Evolutionary conservation across 2,329 filamentous ascomycete genomes (phyloP), one percentile per base, ranked within the genome.

Genomic region (Zymoseptoria ardabiliae): DNA sequence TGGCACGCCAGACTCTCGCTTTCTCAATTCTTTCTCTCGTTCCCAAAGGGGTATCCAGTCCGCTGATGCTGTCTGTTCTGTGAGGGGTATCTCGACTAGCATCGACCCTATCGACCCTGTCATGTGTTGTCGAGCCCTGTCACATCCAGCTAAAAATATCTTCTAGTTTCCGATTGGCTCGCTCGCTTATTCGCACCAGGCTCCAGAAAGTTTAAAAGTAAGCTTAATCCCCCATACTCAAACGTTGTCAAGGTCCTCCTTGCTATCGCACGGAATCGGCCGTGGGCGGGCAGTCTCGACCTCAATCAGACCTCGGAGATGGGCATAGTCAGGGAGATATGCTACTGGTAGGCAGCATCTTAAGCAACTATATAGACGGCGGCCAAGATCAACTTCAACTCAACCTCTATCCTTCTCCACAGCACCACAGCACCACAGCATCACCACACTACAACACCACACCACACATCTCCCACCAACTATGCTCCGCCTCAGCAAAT

Each of bases 391-490:
- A n/a, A n/a, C n/a, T n/a, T 45, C 35, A 17, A 45, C 3, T 13
- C 35, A 2, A 28, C 9, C 8, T 30, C 35, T 1, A 45, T n/a
- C 35, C 35, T 28, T 28, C 25, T 28, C 25, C 9, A 28, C 13
- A 41, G 4, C 11, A 41, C 13, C 35, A 41, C 35, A 13, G 3
- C 10, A 6, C 4, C 10, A 41, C 35, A 41, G 5, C 17, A 13
- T 11, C 23, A 25, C 4, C 3, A 25, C 8, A 25, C 4, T 4
- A 25, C 35, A 45, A 17, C 13, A 45, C 17, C 35, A 45, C 35
- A 13, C 11, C 11, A 7, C 13, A 45, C 35, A 41, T 4, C 17
- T 2, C 35, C 35, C 2, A 13, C 35, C 17, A 86, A 54, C 19
- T 13, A 66, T 66, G 64, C 28, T 66, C 13, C 61, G 62, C 53